These are phyloP conservation scores for Candida golubevii DNA, from an alignment of 805 yeast species.

Conservation along the genomic window DNA sequence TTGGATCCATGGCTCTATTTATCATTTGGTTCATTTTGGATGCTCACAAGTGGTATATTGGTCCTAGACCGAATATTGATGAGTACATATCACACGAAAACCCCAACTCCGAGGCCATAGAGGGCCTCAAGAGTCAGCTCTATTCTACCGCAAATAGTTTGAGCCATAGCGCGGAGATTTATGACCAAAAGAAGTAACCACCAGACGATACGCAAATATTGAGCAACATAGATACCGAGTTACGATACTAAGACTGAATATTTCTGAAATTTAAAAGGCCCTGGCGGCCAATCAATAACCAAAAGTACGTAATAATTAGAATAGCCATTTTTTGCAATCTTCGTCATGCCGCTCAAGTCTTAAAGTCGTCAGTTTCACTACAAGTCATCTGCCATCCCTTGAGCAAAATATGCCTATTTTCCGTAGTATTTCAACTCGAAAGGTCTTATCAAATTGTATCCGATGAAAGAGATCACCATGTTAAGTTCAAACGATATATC, in stretches of 20 bases:
- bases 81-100: slow-evolving; percentile 12
- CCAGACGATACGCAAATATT: too few species aligned
- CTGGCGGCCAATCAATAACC: too few species aligned
- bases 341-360: too few species aligned
- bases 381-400: too few species aligned
- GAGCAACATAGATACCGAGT: neutral
- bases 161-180: neutral
- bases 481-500: slow-evolving; percentile 31
- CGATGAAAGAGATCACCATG: slow-evolving; percentile 25
- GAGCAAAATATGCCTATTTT: slow-evolving; percentile 1
- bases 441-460: slow-evolving; percentile 26
- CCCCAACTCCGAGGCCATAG: slow-evolving; percentile 1
- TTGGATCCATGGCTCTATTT: slow-evolving; percentile 54
- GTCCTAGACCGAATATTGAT: slow-evolving; percentile 49
- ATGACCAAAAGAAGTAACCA: neutral
- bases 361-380: too few species aligned
- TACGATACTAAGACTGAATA: neutral
- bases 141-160: slow-evolving; percentile 1
- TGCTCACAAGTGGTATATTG: slow-evolving; percentile 58
- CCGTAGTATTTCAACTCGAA: slow-evolving; percentile 26
- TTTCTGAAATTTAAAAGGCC: neutral
- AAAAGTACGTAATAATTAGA: too few species aligned
- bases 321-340: too few species aligned
- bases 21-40: slow-evolving; percentile 46
- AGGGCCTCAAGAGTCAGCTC: slow-evolving; percentile 6